Conservation (phyloP, 129 eudicot species). For the Smallanthus sonchifolius region DNA sequence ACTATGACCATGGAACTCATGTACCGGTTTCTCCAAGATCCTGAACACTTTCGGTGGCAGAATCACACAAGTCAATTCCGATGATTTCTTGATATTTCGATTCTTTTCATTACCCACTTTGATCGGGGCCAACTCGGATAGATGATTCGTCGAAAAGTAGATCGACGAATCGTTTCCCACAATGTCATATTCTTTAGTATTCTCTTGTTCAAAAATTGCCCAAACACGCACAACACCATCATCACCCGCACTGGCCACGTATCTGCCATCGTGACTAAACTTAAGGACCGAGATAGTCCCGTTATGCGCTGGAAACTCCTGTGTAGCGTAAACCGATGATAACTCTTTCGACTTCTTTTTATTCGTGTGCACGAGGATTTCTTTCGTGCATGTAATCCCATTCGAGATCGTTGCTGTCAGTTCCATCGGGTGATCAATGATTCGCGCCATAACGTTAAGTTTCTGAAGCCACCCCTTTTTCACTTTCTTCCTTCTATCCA, state of each 20-base stretch:
- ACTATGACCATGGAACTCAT: slow-evolving; percentile 68
- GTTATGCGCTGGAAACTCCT: slow-evolving; percentile 68
- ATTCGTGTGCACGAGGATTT: slow-evolving; percentile 41
- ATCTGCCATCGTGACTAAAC: slow-evolving; percentile 79
- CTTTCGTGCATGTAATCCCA: slow-evolving; percentile 11
- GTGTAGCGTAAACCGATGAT: slow-evolving; percentile 59
- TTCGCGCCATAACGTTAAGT: slow-evolving; percentile 41
- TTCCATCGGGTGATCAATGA: slow-evolving; percentile 26
- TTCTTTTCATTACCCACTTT: slow-evolving; percentile 39
- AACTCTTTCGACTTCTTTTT: slow-evolving; percentile 60
- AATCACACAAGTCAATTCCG: slow-evolving; percentile 65
- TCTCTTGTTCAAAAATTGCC: slow-evolving; percentile 60
- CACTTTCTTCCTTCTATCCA: slow-evolving; percentile 35
- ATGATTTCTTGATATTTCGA: slow-evolving; percentile 36
- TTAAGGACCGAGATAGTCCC: slow-evolving; percentile 73
- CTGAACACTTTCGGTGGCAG: slow-evolving; percentile 67
- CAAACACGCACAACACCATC: slow-evolving; percentile 79
- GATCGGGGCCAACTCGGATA: slow-evolving; percentile 56
- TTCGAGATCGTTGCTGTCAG: not conserved
- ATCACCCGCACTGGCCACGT: slow-evolving; percentile 78
- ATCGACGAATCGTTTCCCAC: slow-evolving; percentile 46
- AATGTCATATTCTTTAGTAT: slow-evolving; percentile 27
- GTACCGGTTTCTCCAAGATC: slow-evolving; percentile 60
- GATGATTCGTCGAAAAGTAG: slow-evolving; percentile 52
- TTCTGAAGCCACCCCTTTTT: slow-evolving; percentile 60